Base-by-base conservation (phyloP, 441 rosid species). In the Bocquillonia castaneifolia region DNA sequence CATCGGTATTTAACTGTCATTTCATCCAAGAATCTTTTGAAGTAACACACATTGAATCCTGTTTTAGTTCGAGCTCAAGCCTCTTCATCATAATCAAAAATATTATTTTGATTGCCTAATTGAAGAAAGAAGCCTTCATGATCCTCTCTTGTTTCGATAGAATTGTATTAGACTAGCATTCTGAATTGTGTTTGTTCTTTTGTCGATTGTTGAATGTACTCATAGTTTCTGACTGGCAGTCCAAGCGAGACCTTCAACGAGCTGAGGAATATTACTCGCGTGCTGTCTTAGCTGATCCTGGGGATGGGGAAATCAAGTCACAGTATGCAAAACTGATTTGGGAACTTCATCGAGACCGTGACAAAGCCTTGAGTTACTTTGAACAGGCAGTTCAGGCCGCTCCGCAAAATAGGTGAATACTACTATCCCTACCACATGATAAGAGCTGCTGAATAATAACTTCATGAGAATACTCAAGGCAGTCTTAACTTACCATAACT, bases 371-470 rank as follows among this genome's bases (percentile, higher is more conserved):
- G 71, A 60, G 50, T 72, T 90, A 81, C 70, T 84, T 74, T 42
- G 88, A 90, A 72, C 83, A 47, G 58, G 88, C 96, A 32, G 75
- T 82, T 77, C 66, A 82, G 85, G 88, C 85, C 42, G 64, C 83
- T 59, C 87, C 92, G 17, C 73, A 47, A 23, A 82, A 90, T 25
- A 84, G 96, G 96, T 88, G 73, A 26, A 22, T 13, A 45, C 31
- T 39, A 8, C 2, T 34, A n/a, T 59, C 5, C 59, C 25, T 57
- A 39, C 40, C n/a, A 18, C 70, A 26, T 25, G 17, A 32, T 37
- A 22, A 18, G 40, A 47, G 56, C 31, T 28, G 20, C 50, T 45
- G 20, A 17, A 45, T 45, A 14, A 20, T 45, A 14, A 20, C 50
- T 45, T 17, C 10, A 22, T 20, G 10, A 9, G 36, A 31, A 55